Conservation (phyloP, 257 asterid genomes). For the Eucommia ulmoides region DNA sequence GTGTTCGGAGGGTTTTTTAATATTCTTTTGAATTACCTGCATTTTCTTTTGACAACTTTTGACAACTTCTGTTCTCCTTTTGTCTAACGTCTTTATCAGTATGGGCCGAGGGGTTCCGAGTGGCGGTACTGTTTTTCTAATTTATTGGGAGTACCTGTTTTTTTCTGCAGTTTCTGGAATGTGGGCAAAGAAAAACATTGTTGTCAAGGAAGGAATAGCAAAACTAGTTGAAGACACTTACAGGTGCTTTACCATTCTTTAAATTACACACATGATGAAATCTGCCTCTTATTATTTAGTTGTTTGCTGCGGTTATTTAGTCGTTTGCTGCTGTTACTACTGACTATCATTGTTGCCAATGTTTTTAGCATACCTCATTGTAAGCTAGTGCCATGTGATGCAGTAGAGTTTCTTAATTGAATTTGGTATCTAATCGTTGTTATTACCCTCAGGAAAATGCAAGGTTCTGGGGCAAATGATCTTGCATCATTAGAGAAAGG, state of each 20-base stretch:
- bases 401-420: neutral
- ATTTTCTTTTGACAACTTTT: no score
- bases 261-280: no score
- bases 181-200: constrained; percentile 64
- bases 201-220: constrained; percentile 68
- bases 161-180: constrained; percentile 51
- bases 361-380: neutral
- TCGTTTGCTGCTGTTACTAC: neutral
- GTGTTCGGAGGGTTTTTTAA: neutral
- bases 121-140: neutral
- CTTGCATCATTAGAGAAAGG: constrained; percentile 67
- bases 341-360: neutral
- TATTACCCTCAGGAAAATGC: constrained; percentile 64
- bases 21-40: neutral
- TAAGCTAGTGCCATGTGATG: neutral
- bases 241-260: constrained; percentile 30
- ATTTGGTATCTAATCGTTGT: neutral
- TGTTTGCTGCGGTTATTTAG: neutral
- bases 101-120: neutral
- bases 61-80: neutral
- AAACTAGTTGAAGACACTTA: constrained; percentile 81
- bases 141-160: constrained; percentile 2
- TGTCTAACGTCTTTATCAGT: neutral
- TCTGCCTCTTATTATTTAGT: neutral
- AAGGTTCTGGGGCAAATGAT: constrained; percentile 71